These are phyloP conservation scores for Rosa chinensis DNA, from an alignment of 306 rosid genomes.

Conservation along the genomic window DNA sequence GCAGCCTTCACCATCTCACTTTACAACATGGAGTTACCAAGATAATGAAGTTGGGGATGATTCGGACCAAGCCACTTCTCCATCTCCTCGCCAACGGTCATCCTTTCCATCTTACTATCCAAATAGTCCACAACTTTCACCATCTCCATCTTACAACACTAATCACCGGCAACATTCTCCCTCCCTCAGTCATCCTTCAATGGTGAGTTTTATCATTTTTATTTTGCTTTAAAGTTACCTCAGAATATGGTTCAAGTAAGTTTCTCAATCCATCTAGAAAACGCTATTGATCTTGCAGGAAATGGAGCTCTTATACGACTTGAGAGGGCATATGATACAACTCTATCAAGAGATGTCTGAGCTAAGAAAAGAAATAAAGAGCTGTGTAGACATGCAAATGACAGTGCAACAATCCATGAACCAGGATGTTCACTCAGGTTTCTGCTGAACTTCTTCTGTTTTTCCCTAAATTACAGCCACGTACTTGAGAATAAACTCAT, in stretches of 20 bases:
- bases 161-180: neutral
- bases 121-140: slow-evolving; percentile 5
- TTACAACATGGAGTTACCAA: slow-evolving; percentile 62
- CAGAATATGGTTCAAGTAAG: neutral
- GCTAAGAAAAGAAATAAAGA: slow-evolving; percentile 63
- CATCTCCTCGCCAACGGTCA: slow-evolving; percentile 45
- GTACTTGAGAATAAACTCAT: neutral
- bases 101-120: slow-evolving; percentile 36
- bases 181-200: slow-evolving; percentile 33
- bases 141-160: slow-evolving; percentile 4
- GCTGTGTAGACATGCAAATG: slow-evolving; percentile 81
- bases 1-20: slow-evolving; percentile 41
- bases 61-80: slow-evolving; percentile 43
- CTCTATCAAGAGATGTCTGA: slow-evolving; percentile 72
- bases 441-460: slow-evolving; percentile 7
- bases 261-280: neutral
- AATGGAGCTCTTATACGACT: slow-evolving; percentile 63
- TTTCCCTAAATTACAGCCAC: neutral
- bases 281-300: slow-evolving; percentile 44
- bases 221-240: neutral
- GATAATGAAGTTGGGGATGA: slow-evolving; percentile 67
- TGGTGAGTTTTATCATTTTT: slow-evolving; percentile 38
- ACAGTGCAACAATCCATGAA: slow-evolving; percentile 50
- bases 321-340: slow-evolving; percentile 79
- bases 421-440: slow-evolving; percentile 59